Evolutionary conservation across 2,329 filamentous ascomycete genomes (phyloP), one percentile per base, ranked within the genome.

Genomic region (Cladosporium colombiae): DNA sequence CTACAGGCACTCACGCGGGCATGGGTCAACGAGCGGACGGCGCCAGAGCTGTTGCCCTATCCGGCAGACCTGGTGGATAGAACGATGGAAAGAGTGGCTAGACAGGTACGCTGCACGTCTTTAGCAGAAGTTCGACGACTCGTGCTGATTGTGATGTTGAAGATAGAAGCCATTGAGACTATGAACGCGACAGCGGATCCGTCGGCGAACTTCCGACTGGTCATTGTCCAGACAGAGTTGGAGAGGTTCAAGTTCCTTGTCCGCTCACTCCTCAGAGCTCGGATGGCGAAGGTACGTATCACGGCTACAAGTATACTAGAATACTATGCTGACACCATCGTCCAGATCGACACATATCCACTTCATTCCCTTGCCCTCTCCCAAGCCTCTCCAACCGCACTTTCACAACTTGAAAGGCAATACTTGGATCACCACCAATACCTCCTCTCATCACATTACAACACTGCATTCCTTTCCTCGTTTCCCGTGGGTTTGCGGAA

Each of bases 151-250:
- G 13, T 1, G 8, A 3, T 23, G 0, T 18, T 29, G 56, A 66
- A 75, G 68, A 74, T 76, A 55, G 70, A 71, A 23, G 68, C 67
- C 14, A 80, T 84, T 29, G 83, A 84, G 73, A 77, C 82, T 68
- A 77, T 93, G 84, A 94, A 91, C 14, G 91, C 90, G 68, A 89
- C 91, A 74, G 90, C 93, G 87, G 93, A 96, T 74, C 91, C 93
- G 56, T 93, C 91, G 78, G 89, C 91, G 69, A 98, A 97, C 77
- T 97, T 99, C 77, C 88, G 88, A 68, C 88, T 98, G 74, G 97
- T 97, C 58, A 90, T 99, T 68, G 89, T 97, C 64, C 95, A 99
- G 82, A 98, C 96, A 7, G 95, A 99, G 80, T 86, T 99, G 64
- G 93, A 97, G 77, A 85, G 95, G 55, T 96, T 91, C 80, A 97